phyloP scores from a whole-genome alignment of 768 basidiomycete species.

The Lactifluus piperatus region DNA sequence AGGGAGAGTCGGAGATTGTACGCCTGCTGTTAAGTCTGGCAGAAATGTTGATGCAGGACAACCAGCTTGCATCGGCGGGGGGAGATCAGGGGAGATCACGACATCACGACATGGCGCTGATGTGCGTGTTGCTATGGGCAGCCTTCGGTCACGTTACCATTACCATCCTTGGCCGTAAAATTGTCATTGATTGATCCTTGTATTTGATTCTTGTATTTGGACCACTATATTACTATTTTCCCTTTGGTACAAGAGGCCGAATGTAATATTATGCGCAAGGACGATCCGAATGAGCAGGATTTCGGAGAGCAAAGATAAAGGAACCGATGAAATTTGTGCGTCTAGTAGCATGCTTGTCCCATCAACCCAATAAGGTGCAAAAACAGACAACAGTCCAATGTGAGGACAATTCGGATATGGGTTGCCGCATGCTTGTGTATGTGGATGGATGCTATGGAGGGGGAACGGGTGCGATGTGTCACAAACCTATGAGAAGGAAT shows the following conservation, averaged over 20 bases:
- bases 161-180: too few species aligned
- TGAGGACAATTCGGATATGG: not conserved
- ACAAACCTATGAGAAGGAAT: conserved; percentile 7
- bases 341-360: not conserved
- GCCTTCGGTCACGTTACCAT: too few species aligned
- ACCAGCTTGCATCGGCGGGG: too few species aligned
- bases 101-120: too few species aligned
- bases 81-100: too few species aligned
- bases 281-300: not conserved
- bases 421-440: not conserved
- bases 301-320: not conserved
- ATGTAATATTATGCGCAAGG: not conserved
- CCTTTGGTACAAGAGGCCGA: not conserved
- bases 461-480: not conserved
- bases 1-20: too few species aligned
- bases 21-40: too few species aligned
- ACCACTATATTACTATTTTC: not conserved
- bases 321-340: not conserved
- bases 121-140: too few species aligned
- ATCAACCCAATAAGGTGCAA: not conserved
- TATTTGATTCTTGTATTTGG: not conserved
- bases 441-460: not conserved
- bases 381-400: not conserved
- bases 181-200: not conserved
- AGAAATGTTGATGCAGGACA: too few species aligned